Evolutionary conservation across 345 rosid species (phyloP).

Genomic region (Microcos paniculata): DNA sequence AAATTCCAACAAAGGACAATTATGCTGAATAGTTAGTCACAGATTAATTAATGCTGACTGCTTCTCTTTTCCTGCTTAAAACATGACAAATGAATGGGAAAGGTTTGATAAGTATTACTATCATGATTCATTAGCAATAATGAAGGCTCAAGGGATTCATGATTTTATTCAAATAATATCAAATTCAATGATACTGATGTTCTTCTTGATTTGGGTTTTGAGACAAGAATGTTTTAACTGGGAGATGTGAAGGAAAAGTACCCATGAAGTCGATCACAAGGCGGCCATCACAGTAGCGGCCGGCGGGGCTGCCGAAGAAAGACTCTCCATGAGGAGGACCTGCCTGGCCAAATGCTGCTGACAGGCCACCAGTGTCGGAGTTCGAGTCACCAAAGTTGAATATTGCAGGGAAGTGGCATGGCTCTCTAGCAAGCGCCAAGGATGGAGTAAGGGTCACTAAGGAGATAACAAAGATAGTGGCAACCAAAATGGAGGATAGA

Average conservation of each 20-base stretch:
- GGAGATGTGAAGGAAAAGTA: slow-evolving; percentile 7
- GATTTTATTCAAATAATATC: no score
- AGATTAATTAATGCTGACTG: no score
- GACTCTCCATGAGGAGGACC: slow-evolving; percentile 67
- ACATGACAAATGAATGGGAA: no score
- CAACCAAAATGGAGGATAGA: neutral
- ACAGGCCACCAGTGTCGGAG: slow-evolving; percentile 90
- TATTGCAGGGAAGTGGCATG: slow-evolving; percentile 64
- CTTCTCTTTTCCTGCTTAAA: no score
- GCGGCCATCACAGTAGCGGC: slow-evolving; percentile 87
- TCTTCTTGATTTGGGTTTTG: neutral
- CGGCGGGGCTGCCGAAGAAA: slow-evolving; percentile 70
- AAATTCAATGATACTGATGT: no score
- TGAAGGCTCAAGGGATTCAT: no score
- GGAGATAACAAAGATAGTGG: neutral
- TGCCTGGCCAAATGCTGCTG: slow-evolving; percentile 81
- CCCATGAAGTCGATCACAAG: slow-evolving; percentile 85
- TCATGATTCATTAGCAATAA: no score
- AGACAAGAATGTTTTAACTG: neutral
- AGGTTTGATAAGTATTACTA: no score
- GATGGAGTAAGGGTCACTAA: no score
- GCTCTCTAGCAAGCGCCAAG: neutral
- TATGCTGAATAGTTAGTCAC: no score
- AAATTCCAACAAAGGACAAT: no score
- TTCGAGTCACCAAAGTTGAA: slow-evolving; percentile 95